Evolutionary conservation across 1,284 basidiomycete species (phyloP).

Genomic region (Fomitopsis pinicola): DNA sequence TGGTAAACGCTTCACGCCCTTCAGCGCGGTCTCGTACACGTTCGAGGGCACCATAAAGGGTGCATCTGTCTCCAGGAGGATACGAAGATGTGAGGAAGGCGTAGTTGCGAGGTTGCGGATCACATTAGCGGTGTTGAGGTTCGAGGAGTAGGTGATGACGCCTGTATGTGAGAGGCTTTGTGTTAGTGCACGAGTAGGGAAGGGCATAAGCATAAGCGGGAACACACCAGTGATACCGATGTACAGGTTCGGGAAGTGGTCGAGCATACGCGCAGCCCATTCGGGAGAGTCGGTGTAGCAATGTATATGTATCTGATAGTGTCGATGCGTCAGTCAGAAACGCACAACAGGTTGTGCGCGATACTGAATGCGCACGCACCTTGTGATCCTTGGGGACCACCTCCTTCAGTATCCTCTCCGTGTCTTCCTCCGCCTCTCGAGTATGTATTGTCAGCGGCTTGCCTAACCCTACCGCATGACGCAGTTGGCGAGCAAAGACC

Average conservation of each 20-base stretch:
- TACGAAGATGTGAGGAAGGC: slow-evolving; percentile 38
- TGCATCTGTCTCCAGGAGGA: slow-evolving; percentile 79
- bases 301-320: slow-evolving; percentile 67
- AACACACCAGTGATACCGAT: slow-evolving; percentile 71
- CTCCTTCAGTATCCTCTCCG: slow-evolving; percentile 68
- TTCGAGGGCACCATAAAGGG: slow-evolving; percentile 81
- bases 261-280: slow-evolving; percentile 65
- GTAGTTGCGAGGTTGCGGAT: slow-evolving; percentile 35
- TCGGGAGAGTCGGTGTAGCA: slow-evolving; percentile 79
- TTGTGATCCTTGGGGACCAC: slow-evolving; percentile 66
- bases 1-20: slow-evolving; percentile 53
- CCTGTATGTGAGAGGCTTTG: slow-evolving; percentile 34
- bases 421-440: slow-evolving; percentile 76
- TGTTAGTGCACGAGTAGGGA: background rate
- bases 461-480: slow-evolving; percentile 56
- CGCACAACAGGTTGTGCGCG: background rate
- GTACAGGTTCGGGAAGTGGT: slow-evolving; percentile 73
- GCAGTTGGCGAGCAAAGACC: slow-evolving; percentile 65
- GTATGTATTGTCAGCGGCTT: slow-evolving; percentile 81
- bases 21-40: slow-evolving; percentile 50
- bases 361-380: slow-evolving; percentile 31
- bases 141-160: slow-evolving; percentile 73
- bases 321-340: background rate
- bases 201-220: background rate
- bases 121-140: slow-evolving; percentile 60